Percentiles rank a stretch among this genome's conserved stretches.
These are phyloP conservation scores for Talaromyces sp. DNA, from an alignment of 2,329 filamentous ascomycete genomes.

Conservation along the genomic window DNA sequence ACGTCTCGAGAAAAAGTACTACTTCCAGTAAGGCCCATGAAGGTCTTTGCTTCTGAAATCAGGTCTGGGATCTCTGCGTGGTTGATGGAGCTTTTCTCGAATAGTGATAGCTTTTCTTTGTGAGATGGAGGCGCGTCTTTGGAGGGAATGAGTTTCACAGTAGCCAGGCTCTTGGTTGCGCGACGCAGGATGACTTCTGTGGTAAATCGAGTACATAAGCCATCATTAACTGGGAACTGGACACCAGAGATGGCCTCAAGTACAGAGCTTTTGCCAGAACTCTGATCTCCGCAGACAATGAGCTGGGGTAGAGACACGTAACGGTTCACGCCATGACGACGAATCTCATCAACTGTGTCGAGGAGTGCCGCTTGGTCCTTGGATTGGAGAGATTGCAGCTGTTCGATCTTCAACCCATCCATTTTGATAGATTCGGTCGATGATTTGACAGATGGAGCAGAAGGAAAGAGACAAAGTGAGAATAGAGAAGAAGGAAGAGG, in stretches of 20 bases:
- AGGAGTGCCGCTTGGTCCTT: slow-evolving; percentile 20
- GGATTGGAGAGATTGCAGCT: slow-evolving; percentile 19
- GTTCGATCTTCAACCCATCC: slow-evolving; percentile 8
- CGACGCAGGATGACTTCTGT: slow-evolving; percentile 58
- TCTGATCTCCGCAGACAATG: slow-evolving; percentile 61
- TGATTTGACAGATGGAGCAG: not conserved
- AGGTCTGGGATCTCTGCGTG: slow-evolving; percentile 27
- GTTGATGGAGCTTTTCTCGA: slow-evolving; percentile 24
- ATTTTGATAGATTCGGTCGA: not conserved
- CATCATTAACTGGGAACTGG: slow-evolving; percentile 59
- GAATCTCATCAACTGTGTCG: slow-evolving; percentile 50
- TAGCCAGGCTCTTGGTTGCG: slow-evolving; percentile 23
- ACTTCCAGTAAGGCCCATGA: slow-evolving; percentile 47
- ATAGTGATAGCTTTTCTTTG: slow-evolving; percentile 23
- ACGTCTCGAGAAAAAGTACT: slow-evolving; percentile 21
- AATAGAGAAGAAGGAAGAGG: not conserved
- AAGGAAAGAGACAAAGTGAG: not conserved
- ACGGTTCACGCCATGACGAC: slow-evolving; percentile 46
- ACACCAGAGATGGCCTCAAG: slow-evolving; percentile 64
- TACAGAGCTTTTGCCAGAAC: slow-evolving; percentile 63
- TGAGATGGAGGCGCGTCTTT: slow-evolving; percentile 25
- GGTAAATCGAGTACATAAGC: slow-evolving; percentile 62
- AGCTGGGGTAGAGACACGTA: slow-evolving; percentile 55
- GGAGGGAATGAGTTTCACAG: slow-evolving; percentile 28
- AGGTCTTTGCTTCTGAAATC: slow-evolving; percentile 35